Evolutionary conservation across 2,329 filamentous ascomycete genomes (phyloP).

Genomic region (Aspergillus jensenii): DNA sequence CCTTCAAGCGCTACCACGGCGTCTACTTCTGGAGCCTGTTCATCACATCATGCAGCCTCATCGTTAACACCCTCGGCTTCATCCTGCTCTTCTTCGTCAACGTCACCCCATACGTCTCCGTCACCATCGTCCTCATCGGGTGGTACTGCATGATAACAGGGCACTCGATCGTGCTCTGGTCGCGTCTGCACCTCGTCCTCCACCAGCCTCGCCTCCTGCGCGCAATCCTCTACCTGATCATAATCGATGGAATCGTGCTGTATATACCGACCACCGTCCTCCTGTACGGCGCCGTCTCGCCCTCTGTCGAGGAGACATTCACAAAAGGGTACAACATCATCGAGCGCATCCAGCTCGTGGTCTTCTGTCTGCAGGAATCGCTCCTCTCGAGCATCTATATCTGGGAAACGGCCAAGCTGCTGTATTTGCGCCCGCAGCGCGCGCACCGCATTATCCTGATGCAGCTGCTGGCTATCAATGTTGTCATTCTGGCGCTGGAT

Average conservation of each 20-base stretch:
- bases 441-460: slow-evolving; percentile 19
- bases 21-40: slow-evolving; percentile 49
- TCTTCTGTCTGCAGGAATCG: slow-evolving; percentile 55
- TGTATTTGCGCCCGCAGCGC: slow-evolving; percentile 28
- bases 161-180: slow-evolving; percentile 47
- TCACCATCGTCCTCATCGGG: slow-evolving; percentile 37
- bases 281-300: slow-evolving; percentile 29
- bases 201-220: slow-evolving; percentile 30
- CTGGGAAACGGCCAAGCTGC: slow-evolving; percentile 48
- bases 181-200: slow-evolving; percentile 44
- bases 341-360: slow-evolving; percentile 53
- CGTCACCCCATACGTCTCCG: slow-evolving; percentile 27
- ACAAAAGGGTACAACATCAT: slow-evolving; percentile 35
- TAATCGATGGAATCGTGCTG: slow-evolving; percentile 38
- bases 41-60: slow-evolving; percentile 37
- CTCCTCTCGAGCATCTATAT: slow-evolving; percentile 53
- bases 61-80: slow-evolving; percentile 41
- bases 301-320: neutral
- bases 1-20: slow-evolving; percentile 41
- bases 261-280: slow-evolving; percentile 42
- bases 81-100: slow-evolving; percentile 41
- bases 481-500: slow-evolving; percentile 49
- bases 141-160: slow-evolving; percentile 45
- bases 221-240: slow-evolving; percentile 41
- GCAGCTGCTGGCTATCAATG: slow-evolving; percentile 54